These are phyloP conservation scores for Simplicillium sp. DNA, from an alignment of 2,329 filamentous ascomycete genomes.

Conservation along the genomic window DNA sequence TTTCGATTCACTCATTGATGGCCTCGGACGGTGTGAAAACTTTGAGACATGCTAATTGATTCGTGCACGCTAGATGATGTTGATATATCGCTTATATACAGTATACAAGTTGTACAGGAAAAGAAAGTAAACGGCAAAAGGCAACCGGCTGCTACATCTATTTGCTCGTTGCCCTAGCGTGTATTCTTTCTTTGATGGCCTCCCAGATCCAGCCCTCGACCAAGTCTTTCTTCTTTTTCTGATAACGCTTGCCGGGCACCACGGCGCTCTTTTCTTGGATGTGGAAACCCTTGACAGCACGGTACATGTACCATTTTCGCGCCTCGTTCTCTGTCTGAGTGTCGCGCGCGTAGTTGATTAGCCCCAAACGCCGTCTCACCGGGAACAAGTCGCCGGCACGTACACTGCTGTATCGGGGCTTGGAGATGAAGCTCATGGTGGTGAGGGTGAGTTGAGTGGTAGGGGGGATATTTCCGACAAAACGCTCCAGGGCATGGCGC, in stretches of 20 bases:
- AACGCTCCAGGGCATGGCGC: constrained; percentile 43
- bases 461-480: constrained; percentile 35
- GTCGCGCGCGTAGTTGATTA: constrained; percentile 31
- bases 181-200: constrained; percentile 21
- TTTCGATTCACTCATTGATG: too few relatives aligned
- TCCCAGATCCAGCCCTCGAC: constrained; percentile 33
- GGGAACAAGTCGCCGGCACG: constrained; percentile 26
- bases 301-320: constrained; percentile 29
- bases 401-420: constrained; percentile 38
- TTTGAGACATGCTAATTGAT: too few relatives aligned
- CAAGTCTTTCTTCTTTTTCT: constrained; percentile 17
- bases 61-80: too few relatives aligned
- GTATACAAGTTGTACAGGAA: too few relatives aligned
- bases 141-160: too few relatives aligned
- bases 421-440: constrained; percentile 45
- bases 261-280: constrained; percentile 14
- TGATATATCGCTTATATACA: too few relatives aligned
- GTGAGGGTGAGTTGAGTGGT: constrained; percentile 38
- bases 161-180: not conserved
- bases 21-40: too few relatives aligned
- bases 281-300: constrained; percentile 27
- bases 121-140: too few relatives aligned
- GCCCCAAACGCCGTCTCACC: constrained; percentile 20
- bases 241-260: constrained; percentile 11
- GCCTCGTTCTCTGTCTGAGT: constrained; percentile 20